Base-by-base conservation (phyloP, 345 rosid genomes). In the Eucalyptus rudis region DNA sequence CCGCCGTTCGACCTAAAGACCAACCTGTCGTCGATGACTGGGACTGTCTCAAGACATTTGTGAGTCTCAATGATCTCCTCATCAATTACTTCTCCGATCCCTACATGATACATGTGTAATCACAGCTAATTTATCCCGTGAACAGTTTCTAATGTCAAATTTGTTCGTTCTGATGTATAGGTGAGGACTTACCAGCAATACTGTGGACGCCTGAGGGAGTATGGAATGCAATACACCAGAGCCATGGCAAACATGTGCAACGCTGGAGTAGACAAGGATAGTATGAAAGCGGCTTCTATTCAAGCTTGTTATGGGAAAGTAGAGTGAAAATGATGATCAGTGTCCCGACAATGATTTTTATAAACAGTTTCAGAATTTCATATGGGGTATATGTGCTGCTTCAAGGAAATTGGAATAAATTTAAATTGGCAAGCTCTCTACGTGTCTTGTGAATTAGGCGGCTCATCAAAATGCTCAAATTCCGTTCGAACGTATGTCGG, bases 181-280 rank as follows among this genome's bases (percentile, higher is more conserved):
- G 89, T 93, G 88, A 50, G 49, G 85, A 88, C 89, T 9, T 94
- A 91, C 45, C 92, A 91, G 90, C 59, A 90, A 76, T 86, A 89
- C 14, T 93, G 94, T 68, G 95, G 94, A 54, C 16, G 5, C 1
- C 44, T 91, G 31, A 88, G 93, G 6, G 29, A 52, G 86, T 94
- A 93, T 22, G 95, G 94, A 11, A 92, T 52, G 91, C 91, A 94
- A 79, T 91, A 94, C 22, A 89, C 89, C 20, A 49, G 94, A 88
- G 92, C 87, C 24, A 88, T 91, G 16, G 94, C 95, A 10, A 92
- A 91, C 88, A 90, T 91, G 92, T 93, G 94, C 92, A 94, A 93
- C 33, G 89, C 88, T 4, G 94, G 94, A 47, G 84, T 92, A 15
- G 71, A 22, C 20, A 79, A 36, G 49, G 80, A 90, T 22, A 22